Percentiles rank a stretch among this genome's conserved stretches.
Conservation (phyloP, 371 early-diverging fungal species). For the Rhizopus arrhizus region DNA sequence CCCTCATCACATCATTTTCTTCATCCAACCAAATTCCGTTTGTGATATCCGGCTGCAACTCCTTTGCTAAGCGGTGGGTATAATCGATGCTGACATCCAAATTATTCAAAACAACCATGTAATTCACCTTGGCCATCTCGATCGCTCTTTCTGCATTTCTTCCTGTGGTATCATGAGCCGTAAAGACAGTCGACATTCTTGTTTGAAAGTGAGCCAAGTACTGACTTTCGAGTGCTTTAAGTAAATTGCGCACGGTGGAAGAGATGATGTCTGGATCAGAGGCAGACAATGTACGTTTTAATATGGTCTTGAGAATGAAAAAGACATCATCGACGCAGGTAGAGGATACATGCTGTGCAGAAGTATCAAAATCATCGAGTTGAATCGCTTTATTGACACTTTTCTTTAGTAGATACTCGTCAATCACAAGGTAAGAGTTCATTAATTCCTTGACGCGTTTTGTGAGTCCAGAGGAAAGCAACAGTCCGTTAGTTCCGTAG, state of each 20-base stretch:
- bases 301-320: conserved; percentile 80
- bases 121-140: conserved; percentile 58
- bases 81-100: conserved; percentile 80
- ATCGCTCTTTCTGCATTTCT: conserved; percentile 34
- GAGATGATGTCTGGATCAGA: conserved; percentile 68
- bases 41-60: conserved; percentile 60
- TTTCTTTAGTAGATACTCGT: conserved; percentile 72
- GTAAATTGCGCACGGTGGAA: conserved; percentile 62
- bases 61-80: conserved; percentile 65
- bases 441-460: conserved; percentile 69
- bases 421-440: conserved; percentile 70
- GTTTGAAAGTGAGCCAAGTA: conserved; percentile 68
- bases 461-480: conserved; percentile 56
- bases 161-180: conserved; percentile 46
- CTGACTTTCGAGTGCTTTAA: conserved; percentile 66
- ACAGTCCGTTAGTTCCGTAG: conserved; percentile 53
- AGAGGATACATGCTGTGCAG: conserved; percentile 68
- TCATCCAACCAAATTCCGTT: conserved; percentile 45
- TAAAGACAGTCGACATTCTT: conserved; percentile 59
- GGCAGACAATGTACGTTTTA: conserved; percentile 73
- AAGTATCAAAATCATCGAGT: conserved; percentile 59
- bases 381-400: conserved; percentile 75
- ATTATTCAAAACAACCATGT: conserved; percentile 84
- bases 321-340: conserved; percentile 93
- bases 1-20: conserved; percentile 56